Evolutionary conservation across 495 filamentous ascomycete species (phyloP).

Genomic region (Neurospora africana): DNA sequence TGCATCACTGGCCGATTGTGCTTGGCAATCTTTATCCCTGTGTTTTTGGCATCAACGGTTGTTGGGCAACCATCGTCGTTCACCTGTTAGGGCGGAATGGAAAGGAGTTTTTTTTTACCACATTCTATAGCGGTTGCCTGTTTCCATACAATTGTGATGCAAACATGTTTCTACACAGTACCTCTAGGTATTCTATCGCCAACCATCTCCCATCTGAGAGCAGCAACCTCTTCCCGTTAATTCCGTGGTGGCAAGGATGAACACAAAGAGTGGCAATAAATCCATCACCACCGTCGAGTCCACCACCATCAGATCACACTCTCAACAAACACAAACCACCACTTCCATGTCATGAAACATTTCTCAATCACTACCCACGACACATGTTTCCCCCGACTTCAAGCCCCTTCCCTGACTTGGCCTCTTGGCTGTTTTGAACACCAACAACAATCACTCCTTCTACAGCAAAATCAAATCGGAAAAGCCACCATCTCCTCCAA

Average conservation of each 20-base stretch:
- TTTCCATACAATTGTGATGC: neutral
- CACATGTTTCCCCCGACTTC: neutral
- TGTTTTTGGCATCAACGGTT: neutral
- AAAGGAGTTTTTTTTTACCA: neutral
- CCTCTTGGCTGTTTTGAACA: neutral
- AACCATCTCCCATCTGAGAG: neutral
- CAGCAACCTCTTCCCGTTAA: neutral
- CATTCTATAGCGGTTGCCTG: neutral
- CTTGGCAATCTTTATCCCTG: neutral
- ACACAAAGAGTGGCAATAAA: neutral
- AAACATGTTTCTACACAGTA: neutral
- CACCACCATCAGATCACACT: neutral
- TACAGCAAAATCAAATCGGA: slow-evolving; percentile 43
- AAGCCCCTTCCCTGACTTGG: neutral
- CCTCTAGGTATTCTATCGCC: neutral
- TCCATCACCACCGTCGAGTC: neutral
- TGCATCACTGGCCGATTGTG: neutral
- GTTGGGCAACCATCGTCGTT: neutral
- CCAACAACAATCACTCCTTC: no score
- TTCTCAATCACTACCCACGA: neutral
- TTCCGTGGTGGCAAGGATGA: neutral
- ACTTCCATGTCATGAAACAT: neutral
- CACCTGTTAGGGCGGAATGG: neutral
- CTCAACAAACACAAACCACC: neutral
- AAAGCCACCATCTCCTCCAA: slow-evolving; percentile 63